A percentile compares a stretch with the other conserved stretches of the same genome.
These are phyloP conservation scores for Cryphonectria japonica DNA, from an alignment of 2,329 filamentous ascomycete genomes.

Conservation along the genomic window DNA sequence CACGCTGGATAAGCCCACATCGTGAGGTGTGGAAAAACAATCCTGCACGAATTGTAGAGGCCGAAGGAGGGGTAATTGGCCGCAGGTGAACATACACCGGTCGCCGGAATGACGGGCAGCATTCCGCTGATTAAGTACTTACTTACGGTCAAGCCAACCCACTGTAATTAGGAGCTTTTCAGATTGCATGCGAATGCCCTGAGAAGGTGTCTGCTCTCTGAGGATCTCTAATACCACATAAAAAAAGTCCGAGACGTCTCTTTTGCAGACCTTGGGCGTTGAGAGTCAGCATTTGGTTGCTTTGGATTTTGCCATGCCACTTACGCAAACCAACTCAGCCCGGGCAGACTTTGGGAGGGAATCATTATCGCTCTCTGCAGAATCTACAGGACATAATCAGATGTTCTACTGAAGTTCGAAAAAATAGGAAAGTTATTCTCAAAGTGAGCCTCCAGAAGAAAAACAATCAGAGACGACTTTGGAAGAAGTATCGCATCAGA, in stretches of 20 bases:
- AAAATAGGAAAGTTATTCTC: too few species aligned
- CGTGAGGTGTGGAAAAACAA: constrained; percentile 22
- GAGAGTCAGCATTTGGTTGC: not conserved
- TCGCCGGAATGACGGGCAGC: constrained; percentile 16
- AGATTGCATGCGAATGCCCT: not conserved
- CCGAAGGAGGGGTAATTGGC: not conserved
- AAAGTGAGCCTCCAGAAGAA: not conserved
- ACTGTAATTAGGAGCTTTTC: not conserved
- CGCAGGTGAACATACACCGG: not conserved
- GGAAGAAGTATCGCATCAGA: too few species aligned
- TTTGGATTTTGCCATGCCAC: not conserved
- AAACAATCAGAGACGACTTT: not conserved
- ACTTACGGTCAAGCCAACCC: not conserved
- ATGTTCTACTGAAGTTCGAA: too few species aligned
- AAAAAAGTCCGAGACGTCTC: not conserved
- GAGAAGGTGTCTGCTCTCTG: not conserved
- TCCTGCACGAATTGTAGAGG: constrained; percentile 27
- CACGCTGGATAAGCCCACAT: constrained; percentile 17
- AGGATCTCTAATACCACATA: not conserved
- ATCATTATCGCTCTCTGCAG: not conserved
- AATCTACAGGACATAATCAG: not conserved
- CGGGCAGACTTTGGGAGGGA: not conserved
- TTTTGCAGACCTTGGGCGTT: not conserved
- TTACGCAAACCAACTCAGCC: not conserved
- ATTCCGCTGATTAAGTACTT: constrained; percentile 5